Evolutionary conservation across 2,329 filamentous ascomycete species (phyloP), one percentile per base, ranked within the genome.

Genomic region (Ophiostoma novo-ulmi): DNA sequence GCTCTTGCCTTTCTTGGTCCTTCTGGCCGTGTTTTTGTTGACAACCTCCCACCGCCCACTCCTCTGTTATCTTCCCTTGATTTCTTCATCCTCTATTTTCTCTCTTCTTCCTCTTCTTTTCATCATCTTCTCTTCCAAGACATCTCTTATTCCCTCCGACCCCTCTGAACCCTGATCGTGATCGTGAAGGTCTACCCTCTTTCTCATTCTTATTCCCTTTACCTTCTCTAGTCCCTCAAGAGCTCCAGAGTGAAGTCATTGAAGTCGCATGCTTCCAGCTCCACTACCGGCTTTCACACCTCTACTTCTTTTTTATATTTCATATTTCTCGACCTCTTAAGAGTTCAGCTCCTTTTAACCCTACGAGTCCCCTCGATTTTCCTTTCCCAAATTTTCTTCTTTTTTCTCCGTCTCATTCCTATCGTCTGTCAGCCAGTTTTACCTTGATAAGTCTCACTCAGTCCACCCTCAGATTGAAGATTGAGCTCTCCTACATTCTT

Each of bases 1-100:
- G 65, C 36, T 41, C 65, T 48, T 67, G 38, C 65, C 39, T 22
- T 20, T 41, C n/a, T 20, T 65, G 26, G 26, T 67, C 14, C 65
- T 41, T 39, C 36, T 41, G n/a, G 65, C 20, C 44, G 41, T 64
- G 26, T 64, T 52, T 67, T 68, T 68, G 66, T 68, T 68, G 66
- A 68, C 41, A 22, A 41, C 14, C 61, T 64, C 22, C 58, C 58
- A 35, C 26, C 61, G 35, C 58, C 58, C 31, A 63, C 61, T n/a
- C 31, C 31, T 36, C 22, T 52, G 2, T 35, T 35, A 35, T 44
- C 26, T 35, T 36, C 55, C 41, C 35, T 31, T 22, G 17, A 11
- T 44, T 48, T 38, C n/a, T 22, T 69, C 38, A 14, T 26, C 35
- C 13, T 35, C 38, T 35, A 22, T 22, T 35, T 68, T 67, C 31